phyloP scores from a whole-genome alignment of 768 basidiomycete genomes.

The Tulasnella sp. region DNA sequence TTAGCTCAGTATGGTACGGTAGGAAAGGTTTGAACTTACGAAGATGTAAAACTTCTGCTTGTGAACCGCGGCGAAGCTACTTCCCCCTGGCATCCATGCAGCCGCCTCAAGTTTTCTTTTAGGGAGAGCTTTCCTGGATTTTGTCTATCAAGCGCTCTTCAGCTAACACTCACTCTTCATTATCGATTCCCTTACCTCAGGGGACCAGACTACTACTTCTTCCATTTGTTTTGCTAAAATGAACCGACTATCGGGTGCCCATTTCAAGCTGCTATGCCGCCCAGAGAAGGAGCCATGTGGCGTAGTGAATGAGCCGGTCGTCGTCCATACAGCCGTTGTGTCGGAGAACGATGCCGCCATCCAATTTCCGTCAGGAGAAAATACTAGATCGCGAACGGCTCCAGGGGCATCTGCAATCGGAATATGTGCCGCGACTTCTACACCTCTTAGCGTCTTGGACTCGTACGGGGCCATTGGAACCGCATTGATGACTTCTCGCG shows the following conservation, averaged over 20 bases:
- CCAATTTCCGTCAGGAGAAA: conserved; percentile 63
- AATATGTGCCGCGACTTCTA: not conserved
- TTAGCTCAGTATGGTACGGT: too few species aligned
- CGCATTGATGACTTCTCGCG: not conserved
- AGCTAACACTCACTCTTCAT: too few species aligned
- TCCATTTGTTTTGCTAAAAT: conserved; percentile 54
- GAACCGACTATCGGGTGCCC: conserved; percentile 36
- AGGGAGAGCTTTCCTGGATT: conserved; percentile 45
- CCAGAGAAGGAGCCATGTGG: conserved; percentile 47
- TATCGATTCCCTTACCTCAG: conserved; percentile 33
- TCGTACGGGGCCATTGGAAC: not conserved
- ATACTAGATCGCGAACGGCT: conserved; percentile 59
- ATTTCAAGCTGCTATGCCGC: conserved; percentile 54
- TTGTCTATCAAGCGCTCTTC: conserved; percentile 39
- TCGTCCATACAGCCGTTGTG: not conserved
- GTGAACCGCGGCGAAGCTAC: conserved; percentile 61
- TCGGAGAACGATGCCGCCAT: conserved; percentile 57
- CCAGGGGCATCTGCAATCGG: conserved; percentile 46
- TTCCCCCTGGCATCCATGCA: conserved; percentile 54
- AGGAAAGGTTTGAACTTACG: not conserved
- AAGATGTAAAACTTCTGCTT: conserved; percentile 36
- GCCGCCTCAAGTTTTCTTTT: conserved; percentile 45
- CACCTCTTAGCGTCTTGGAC: not conserved
- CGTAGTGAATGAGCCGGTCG: conserved; percentile 35
- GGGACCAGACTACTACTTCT: conserved; percentile 59